Conservation (phyloP, 768 basidiomycete genomes). For the Boletus rubescentipes region DNA sequence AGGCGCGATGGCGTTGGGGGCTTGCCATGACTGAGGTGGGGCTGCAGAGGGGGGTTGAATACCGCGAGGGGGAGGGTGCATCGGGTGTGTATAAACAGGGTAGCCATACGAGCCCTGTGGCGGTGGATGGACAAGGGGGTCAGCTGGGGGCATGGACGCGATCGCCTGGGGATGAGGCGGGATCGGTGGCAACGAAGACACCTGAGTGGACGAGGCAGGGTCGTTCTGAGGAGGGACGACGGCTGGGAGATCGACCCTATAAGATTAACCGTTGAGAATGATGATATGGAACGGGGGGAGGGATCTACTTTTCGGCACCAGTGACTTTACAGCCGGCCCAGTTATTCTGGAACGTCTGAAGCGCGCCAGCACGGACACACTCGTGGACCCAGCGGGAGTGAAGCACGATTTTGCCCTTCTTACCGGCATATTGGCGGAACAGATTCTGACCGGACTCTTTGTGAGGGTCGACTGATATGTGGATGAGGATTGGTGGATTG, state of each 20-base stretch:
- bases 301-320: constrained; percentile 64
- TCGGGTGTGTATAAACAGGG: constrained; percentile 41
- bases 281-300: neutral
- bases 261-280: neutral
- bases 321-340: constrained; percentile 83
- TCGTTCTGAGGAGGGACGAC: constrained; percentile 23
- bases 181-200: constrained; percentile 26
- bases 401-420: constrained; percentile 79
- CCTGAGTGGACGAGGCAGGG: constrained; percentile 24
- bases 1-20: constrained; percentile 57
- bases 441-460: constrained; percentile 79
- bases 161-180: constrained; percentile 30
- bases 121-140: constrained; percentile 31
- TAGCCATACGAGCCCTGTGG: constrained; percentile 31
- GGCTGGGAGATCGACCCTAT: constrained; percentile 27
- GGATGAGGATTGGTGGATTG: constrained; percentile 1
- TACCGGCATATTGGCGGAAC: constrained; percentile 74
- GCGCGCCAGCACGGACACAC: constrained; percentile 64
- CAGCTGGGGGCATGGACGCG: constrained; percentile 27
- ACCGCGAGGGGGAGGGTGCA: constrained; percentile 38
- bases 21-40: constrained; percentile 66
- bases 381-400: constrained; percentile 74
- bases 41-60: constrained; percentile 48
- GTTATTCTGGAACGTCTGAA: constrained; percentile 73
- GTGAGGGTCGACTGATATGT: constrained; percentile 65